Conservation (phyloP, 495 filamentous ascomycete genomes). For the Neurospora sp. region DNA sequence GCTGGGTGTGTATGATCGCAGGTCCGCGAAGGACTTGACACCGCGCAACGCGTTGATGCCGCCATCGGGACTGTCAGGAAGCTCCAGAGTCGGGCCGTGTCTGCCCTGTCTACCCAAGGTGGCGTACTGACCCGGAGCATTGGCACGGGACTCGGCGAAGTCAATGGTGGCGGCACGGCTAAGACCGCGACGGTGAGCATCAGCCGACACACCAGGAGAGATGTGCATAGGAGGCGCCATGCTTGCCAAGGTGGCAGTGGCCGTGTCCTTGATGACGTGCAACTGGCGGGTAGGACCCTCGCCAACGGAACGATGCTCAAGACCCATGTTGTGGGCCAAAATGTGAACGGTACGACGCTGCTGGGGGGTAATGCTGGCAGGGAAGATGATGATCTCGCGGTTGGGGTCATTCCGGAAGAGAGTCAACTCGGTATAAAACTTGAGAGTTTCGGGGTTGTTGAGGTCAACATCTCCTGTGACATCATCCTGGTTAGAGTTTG, state of each 20-base stretch:
- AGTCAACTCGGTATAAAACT: constrained; percentile 79
- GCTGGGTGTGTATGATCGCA: constrained; percentile 90
- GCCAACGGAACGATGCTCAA: constrained; percentile 82
- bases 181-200: constrained; percentile 67
- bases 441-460: constrained; percentile 80
- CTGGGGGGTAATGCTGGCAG: constrained; percentile 63
- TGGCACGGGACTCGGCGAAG: constrained; percentile 79
- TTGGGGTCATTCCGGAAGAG: constrained; percentile 72
- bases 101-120: constrained; percentile 64
- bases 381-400: constrained; percentile 77
- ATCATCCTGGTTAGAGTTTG: constrained; percentile 8
- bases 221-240: constrained; percentile 31
- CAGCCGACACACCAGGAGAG: constrained; percentile 55
- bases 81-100: constrained; percentile 60
- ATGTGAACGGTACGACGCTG: constrained; percentile 88
- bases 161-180: constrained; percentile 97
- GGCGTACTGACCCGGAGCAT: constrained; percentile 56
- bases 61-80: constrained; percentile 71
- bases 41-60: constrained; percentile 52
- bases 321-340: constrained; percentile 86
- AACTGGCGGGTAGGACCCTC: constrained; percentile 77
- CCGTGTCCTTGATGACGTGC: constrained; percentile 65
- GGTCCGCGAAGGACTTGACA: constrained; percentile 93
- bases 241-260: constrained; percentile 16
- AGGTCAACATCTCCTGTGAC: constrained; percentile 62